Base-by-base conservation (phyloP, 768 basidiomycete species). In the Antrodiella citrinella region DNA sequence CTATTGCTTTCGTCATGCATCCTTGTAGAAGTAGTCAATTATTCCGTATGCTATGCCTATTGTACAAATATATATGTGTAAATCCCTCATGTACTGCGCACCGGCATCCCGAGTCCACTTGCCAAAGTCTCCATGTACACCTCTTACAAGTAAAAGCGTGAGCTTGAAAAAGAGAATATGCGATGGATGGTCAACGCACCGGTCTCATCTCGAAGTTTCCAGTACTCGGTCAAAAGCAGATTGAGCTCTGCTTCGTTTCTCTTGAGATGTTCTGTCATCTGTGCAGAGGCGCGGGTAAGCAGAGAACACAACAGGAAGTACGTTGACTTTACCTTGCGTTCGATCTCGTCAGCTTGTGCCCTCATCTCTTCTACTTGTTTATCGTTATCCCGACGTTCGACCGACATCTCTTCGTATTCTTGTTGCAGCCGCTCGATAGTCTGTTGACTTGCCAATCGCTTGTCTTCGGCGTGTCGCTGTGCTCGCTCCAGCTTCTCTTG, bases 81-180 rank as follows among this genome's bases (percentile, higher is more conserved):
- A 12, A 30, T 51, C 22, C 18, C 19, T 43, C 41, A 61, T 18
- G 60, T 57, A 46, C 57, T 59, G 21, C 54, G 51, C 20, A 63
- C 62, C 47, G 60, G 62, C 59, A 63, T 63, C 1, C 62, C 86
- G 41, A 91, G 71, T 57, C 87, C 86, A 65, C 86, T 86, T 3
- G 87, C 85, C 22, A 91, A 69, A 0, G 84, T 89, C 64, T 89
- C 88, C 88, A 91, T 90, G 59, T 88, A 91, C 1, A 89, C 76
- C 63, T 89, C 89, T 90, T 55, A 19, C n/a, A 40, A 44, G 26
- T 11, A 13, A 35, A 24, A 5, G 35, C 5, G 7, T 43, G 35
- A 46, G 54, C 2, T 48, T 45, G 26, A 40, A 3, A 7, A 1
- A 39, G 13, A 48, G 38, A 24, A 23, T 10, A 4, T n/a, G 4